Base-by-base conservation (phyloP, 441 rosid species). In the Pelargonium myrrhifolium region DNA sequence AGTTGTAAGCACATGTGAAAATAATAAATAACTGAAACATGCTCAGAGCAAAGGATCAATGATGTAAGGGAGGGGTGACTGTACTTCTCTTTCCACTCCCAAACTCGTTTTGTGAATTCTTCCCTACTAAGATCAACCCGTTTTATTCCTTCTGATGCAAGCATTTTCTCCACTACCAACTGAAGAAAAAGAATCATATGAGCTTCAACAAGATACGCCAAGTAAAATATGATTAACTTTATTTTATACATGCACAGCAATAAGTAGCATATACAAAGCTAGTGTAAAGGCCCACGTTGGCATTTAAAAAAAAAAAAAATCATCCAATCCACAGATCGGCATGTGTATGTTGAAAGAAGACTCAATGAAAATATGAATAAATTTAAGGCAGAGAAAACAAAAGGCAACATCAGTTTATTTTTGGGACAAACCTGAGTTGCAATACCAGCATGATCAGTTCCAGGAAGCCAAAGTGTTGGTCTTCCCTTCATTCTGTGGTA, bases 31-130 rank as follows among this genome's bases (percentile, higher is more conserved):
- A 26, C 7, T 61, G 42, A 28, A 20, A 42, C 26, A 61, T 28
- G 64, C 15, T 26, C 64, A 61, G 45, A 21, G 35, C 24, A 65
- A 43, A 53, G 45, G 14, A 74, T 63, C 24, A 60, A 18, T 6
- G 1, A 68, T 40, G 56, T n/a, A 64, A 64, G 66, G 71, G 61
- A 66, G 65, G 66, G 68, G 69, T 65, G 73, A 71, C 65, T 72
- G 72, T 93, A 93, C 99, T 93, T 91, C 73, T 87, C 92, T 77
- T 93, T 89, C 99, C 99, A 93, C 73, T 93, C 93, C 99, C 97
- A 93, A 73, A 91, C 96, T 80, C 89, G 85, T 82, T 84, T 85
- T 58, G 85, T 82, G 85, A 93, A 93, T 80, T 91, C 96, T 64
- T 89, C 96, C 80, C 99, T 85, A 69, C 89, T 83, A 79, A 93